Base-by-base conservation (phyloP, 345 rosid species). In the Jatropha curcas region DNA sequence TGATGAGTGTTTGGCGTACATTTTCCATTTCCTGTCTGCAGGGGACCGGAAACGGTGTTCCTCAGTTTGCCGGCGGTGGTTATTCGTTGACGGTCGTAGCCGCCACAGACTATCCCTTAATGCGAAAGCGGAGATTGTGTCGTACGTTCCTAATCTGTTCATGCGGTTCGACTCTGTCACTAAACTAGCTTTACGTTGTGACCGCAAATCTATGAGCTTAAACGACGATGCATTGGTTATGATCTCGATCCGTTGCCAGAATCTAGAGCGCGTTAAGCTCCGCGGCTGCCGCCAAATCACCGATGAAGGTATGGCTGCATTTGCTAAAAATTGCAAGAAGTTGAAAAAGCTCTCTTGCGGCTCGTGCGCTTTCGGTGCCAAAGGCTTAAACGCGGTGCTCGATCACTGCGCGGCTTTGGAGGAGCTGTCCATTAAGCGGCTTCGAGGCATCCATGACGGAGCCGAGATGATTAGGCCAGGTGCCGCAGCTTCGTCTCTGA, bases 221-320 rank as follows among this genome's bases (percentile, higher is more conserved):
- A 83, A 80, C 76, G 96, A 95, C 67, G 91, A 85, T 3, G 91
- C 88, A 9, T 78, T 94, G 70, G 43, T 80, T 27, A 70, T 76
- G 66, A 86, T 95, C 76, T 86, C 97, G 4, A 62, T 82, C 55
- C 86, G 79, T 22, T 92, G 97, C 76, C 82, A 67, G 72, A 85
- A 82, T 71, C 88, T 95, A 74, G 79, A 86, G 62, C 90, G 92
- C 27, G 81, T 95, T 60, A 92, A 95, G 90, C 97, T 94, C 79
- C 98, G 99, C 27, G 89, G 95, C 57, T 94, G 98, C 84, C 91
- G 97, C 55, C 90, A 88, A 65, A 74, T 94, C 72, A 85, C 95
- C 10, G 98, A 90, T 76, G 80, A 79, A 41, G 97, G 98, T 30
- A 83, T 94, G 87, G 83, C 71, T 1, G 48, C 75, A 13, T 88